Evolutionary conservation across 805 yeast species (phyloP).

Genomic region (Nakazawaea laoshanensis): DNA sequence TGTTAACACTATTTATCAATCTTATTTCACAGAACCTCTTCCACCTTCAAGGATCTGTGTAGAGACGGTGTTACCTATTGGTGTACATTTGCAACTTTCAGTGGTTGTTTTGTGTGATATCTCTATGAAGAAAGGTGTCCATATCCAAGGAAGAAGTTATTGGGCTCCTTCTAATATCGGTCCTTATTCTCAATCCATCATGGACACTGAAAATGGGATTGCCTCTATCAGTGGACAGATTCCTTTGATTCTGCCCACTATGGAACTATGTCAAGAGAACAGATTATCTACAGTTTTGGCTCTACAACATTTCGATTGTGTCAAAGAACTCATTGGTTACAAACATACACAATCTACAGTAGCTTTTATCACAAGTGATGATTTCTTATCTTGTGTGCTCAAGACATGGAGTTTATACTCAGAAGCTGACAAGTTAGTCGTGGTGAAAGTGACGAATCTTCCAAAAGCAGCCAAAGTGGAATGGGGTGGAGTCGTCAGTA

Average conservation of each 20-base stretch:
- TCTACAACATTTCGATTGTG: conserved; percentile 65
- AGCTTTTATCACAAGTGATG: conserved; percentile 41
- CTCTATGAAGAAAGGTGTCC: conserved; percentile 55
- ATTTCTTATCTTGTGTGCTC: conserved; percentile 22
- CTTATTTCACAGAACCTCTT: conserved; percentile 44
- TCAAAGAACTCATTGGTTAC: conserved; percentile 46
- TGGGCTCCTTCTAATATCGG: conserved; percentile 99
- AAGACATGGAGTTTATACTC: conserved; percentile 38
- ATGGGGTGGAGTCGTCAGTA: conserved; percentile 62
- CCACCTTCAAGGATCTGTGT: conserved; percentile 93
- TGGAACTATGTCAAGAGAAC: conserved; percentile 36
- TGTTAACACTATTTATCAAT: conserved; percentile 55
- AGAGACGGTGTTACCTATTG: conserved; percentile 40
- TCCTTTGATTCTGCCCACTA: conserved; percentile 66
- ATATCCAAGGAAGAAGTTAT: conserved; percentile 86
- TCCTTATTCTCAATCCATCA: conserved; percentile 85
- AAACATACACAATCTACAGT: conserved; percentile 35
- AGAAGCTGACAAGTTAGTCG: conserved; percentile 26
- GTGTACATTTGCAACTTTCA: conserved; percentile 45
- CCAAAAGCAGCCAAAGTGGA: conserved; percentile 64
- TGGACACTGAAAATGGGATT: conserved; percentile 37
- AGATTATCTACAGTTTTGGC: conserved; percentile 40
- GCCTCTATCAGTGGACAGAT: conserved; percentile 85
- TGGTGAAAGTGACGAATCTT: conserved; percentile 46
- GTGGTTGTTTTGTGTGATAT: conserved; percentile 35